Evolutionary conservation across 2,329 filamentous ascomycete species (phyloP).

Genomic region (Pseudopithomyces maydicus): DNA sequence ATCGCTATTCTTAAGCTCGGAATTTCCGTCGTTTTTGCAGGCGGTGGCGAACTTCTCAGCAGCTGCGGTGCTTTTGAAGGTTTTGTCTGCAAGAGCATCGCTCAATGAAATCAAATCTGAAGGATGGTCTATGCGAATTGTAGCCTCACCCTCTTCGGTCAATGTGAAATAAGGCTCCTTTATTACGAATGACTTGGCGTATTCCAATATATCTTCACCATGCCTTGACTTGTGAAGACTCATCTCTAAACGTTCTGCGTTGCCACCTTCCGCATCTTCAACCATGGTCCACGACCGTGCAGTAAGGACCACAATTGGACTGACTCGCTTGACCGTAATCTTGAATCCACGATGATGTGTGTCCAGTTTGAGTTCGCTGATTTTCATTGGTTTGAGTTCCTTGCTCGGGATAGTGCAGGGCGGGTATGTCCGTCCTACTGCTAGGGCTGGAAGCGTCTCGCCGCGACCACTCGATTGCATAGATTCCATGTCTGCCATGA

Average conservation of each 20-base stretch:
- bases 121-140: conserved; percentile 59
- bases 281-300: conserved; percentile 40
- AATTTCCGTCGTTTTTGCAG: conserved; percentile 43
- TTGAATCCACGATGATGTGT: conserved; percentile 49
- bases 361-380: conserved; percentile 45
- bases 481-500: conserved; percentile 37
- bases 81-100: conserved; percentile 32
- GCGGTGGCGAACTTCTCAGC: conserved; percentile 36
- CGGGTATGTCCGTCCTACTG: conserved; percentile 29
- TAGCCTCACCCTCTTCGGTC: conserved; percentile 48
- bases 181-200: conserved; percentile 49
- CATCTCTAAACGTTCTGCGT: conserved; percentile 37
- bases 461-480: conserved; percentile 23
- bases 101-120: conserved; percentile 54
- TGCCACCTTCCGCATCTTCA: conserved; percentile 44
- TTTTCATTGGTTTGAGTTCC: conserved; percentile 28
- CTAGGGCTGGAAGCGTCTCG: conserved; percentile 26
- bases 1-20: conserved; percentile 41
- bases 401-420: conserved; percentile 23
- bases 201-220: conserved; percentile 40
- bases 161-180: conserved; percentile 62
- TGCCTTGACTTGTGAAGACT: conserved; percentile 31
- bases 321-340: conserved; percentile 40
- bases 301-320: conserved; percentile 35
- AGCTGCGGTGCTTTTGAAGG: conserved; percentile 33